Conservation (phyloP, 352 stramenopile genomes). For the Globisporangium carolinianum region DNA sequence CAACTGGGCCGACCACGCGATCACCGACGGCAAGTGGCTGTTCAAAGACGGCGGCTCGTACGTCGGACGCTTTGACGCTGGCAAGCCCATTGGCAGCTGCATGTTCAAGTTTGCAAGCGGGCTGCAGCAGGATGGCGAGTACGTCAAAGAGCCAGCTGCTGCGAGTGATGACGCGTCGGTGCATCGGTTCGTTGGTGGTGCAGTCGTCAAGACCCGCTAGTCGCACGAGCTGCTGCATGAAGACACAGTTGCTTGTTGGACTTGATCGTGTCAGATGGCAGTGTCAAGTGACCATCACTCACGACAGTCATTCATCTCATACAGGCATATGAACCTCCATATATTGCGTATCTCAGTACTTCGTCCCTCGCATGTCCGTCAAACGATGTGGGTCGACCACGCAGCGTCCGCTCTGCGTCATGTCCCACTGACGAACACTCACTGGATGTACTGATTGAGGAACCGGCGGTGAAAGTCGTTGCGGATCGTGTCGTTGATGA, state of each 20-base stretch:
- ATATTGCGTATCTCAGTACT: too few relatives aligned
- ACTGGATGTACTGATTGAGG: slow-evolving; percentile 95
- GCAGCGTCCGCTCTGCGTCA: too few relatives aligned
- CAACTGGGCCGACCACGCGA: slow-evolving; percentile 79
- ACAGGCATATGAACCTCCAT: too few relatives aligned
- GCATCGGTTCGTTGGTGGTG: slow-evolving; percentile 68
- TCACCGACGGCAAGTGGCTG: slow-evolving; percentile 88
- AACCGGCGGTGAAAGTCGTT: slow-evolving; percentile 99
- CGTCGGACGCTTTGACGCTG: slow-evolving; percentile 78
- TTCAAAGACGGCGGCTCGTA: slow-evolving; percentile 86
- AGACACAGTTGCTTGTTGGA: not conserved
- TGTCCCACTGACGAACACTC: too few relatives aligned
- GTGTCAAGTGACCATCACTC: too few relatives aligned
- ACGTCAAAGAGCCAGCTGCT: slow-evolving; percentile 44
- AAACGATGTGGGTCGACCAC: too few relatives aligned
- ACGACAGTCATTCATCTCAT: too few relatives aligned
- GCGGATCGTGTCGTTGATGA: slow-evolving; percentile 99
- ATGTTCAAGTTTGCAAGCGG: slow-evolving; percentile 84
- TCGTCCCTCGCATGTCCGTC: too few relatives aligned
- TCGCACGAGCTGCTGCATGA: too few relatives aligned
- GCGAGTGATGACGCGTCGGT: slow-evolving; percentile 46
- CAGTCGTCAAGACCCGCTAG: slow-evolving; percentile 66
- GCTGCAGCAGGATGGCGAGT: slow-evolving; percentile 82
- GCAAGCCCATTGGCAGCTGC: slow-evolving; percentile 83
- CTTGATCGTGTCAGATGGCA: too few relatives aligned